These are phyloP conservation scores for Cynanchum wilfordii DNA, from an alignment of 257 asterid species.

Conservation along the genomic window DNA sequence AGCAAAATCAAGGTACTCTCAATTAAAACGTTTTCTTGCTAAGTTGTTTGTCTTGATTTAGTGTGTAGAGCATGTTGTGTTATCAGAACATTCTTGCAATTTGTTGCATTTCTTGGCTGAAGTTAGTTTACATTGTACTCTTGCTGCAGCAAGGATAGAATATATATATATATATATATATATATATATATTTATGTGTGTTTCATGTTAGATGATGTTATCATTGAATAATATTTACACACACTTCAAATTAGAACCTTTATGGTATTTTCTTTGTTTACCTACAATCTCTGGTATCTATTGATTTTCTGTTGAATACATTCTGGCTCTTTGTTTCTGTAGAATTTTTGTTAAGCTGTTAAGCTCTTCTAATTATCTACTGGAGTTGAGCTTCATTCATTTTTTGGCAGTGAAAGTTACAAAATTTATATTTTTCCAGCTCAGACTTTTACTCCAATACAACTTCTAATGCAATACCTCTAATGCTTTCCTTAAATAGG, in stretches of 20 bases:
- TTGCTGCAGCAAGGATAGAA: neutral
- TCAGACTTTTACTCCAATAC: neutral
- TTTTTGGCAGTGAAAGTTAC: neutral
- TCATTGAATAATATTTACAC: neutral
- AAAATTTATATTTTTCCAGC: neutral
- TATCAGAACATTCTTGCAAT: neutral
- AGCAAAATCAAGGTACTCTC: conserved; percentile 51
- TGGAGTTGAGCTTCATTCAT: neutral
- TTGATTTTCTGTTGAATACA: neutral
- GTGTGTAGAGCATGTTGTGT: neutral
- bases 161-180: too few relatives aligned
- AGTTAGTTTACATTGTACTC: neutral
- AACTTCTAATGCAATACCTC: neutral
- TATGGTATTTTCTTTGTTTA: neutral
- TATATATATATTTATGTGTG: too few relatives aligned
- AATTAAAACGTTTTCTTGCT: neutral
- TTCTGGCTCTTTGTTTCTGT: neutral
- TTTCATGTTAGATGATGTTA: neutral
- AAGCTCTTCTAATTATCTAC: neutral
- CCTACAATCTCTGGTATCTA: neutral
- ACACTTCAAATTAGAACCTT: neutral
- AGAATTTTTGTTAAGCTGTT: neutral
- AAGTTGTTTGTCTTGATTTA: neutral
- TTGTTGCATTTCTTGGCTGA: neutral
- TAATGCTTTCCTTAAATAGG: conserved; percentile 35